Conservation (phyloP, 2,329 filamentous ascomycete species). For the Penicillium sp. region DNA sequence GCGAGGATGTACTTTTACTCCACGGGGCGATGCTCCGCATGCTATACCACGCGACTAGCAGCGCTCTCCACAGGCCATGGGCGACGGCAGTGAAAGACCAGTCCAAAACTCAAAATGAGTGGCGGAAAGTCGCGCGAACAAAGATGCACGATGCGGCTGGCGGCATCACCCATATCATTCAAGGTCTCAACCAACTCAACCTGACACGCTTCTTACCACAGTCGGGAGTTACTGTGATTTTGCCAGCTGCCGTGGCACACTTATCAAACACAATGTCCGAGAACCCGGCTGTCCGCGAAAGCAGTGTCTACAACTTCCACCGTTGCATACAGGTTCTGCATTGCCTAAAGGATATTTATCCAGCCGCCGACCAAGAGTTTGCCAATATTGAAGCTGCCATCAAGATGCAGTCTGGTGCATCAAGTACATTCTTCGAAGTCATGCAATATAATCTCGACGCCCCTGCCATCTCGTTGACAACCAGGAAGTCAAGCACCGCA, state of each 20-base stretch:
- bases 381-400: constrained; percentile 39
- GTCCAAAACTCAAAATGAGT: constrained; percentile 52
- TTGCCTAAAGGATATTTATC: constrained; percentile 78
- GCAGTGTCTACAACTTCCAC: constrained; percentile 74
- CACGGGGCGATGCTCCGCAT: constrained; percentile 85
- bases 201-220: constrained; percentile 78
- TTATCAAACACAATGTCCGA: constrained; percentile 82
- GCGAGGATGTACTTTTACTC: constrained; percentile 56
- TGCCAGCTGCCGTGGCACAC: constrained; percentile 87
- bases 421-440: constrained; percentile 33
- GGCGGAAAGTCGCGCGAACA: constrained; percentile 70
- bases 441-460: constrained; percentile 33
- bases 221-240: constrained; percentile 80
- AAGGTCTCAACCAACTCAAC: constrained; percentile 68
- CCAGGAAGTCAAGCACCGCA: constrained; percentile 18
- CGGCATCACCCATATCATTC: constrained; percentile 77
- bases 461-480: constrained; percentile 9
- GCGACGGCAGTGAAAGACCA: constrained; percentile 62
- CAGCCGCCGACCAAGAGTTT: constrained; percentile 75
- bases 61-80: constrained; percentile 81
- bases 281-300: constrained; percentile 66
- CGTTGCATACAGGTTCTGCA: constrained; percentile 86
- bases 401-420: constrained; percentile 31
- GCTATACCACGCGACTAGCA: constrained; percentile 88
- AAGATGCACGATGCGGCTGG: constrained; percentile 80